Evolutionary conservation across 805 yeast genomes (phyloP), one percentile per base, ranked within the genome.

Genomic region (Kodamaea restingae): DNA sequence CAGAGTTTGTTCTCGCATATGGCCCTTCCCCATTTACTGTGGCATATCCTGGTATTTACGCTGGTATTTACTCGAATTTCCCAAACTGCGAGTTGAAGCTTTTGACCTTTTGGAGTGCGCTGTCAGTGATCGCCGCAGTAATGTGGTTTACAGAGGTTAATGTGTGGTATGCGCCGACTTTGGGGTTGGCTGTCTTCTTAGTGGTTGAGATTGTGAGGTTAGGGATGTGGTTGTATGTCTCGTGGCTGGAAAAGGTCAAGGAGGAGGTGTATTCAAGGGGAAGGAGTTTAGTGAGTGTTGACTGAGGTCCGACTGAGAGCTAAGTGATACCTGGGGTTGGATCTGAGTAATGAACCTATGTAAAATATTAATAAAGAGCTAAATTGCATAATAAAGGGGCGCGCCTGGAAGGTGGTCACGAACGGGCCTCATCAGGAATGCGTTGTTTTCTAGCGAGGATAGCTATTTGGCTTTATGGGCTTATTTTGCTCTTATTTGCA

Each of bases 241-340:
- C 40, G 15, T 51, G 71, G 30, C 61, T 65, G 35, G 69, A 70
- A 34, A 67, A 68, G 46, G 78, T 79, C n/a, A 76, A 73, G 50
- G 75, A 75, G 42, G 80, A 78, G 47, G 67, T 69, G 43, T 79
- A 77, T 43, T 77, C 78, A 9, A 67, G 68, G 37, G 83, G 83
- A 1, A 71, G 77, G 48, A 73, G 31, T 12, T 14, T 27, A 10
- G 76, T 75, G 46, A 75, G 71, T 50, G 35, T 57, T 27, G 59
- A 32, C 9, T 32, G 14, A 18, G 25, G n/a, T n/a, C n/a, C 7
- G 22, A 31, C 8, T n/a, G n/a, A n/a, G n/a, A n/a, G n/a, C n/a
- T n/a, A n/a, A n/a, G n/a, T n/a, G n/a, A n/a, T n/a, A n/a, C n/a
- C n/a, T n/a, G n/a, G n/a, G n/a, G n/a, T n/a, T n/a, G n/a, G n/a